phyloP scores from a whole-genome alignment of 345 rosid species.

The Salix exigua region DNA sequence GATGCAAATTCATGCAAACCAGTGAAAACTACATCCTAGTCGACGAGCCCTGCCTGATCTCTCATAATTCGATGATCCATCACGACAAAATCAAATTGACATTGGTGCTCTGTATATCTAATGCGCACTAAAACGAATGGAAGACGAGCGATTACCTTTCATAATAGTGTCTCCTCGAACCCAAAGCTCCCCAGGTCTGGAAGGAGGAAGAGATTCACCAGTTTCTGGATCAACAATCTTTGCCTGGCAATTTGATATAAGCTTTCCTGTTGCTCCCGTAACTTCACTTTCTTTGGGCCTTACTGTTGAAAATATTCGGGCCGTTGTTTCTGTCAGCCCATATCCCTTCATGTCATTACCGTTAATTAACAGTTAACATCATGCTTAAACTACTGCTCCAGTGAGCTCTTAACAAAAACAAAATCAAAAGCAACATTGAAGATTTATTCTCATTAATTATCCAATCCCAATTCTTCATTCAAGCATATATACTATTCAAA shows the following conservation, averaged over 20 bases:
- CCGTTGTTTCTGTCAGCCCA: slow-evolving; percentile 61
- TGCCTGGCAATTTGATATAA: slow-evolving; percentile 41
- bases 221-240: slow-evolving; percentile 45
- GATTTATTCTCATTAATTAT: too few relatives aligned
- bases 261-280: slow-evolving; percentile 48
- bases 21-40: background rate
- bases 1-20: background rate
- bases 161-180: slow-evolving; percentile 48
- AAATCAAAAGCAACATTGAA: too few relatives aligned
- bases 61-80: background rate
- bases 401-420: too few relatives aligned
- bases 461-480: too few relatives aligned
- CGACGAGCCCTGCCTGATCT: background rate
- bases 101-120: background rate
- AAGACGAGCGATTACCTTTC: slow-evolving; percentile 37
- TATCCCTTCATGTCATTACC: slow-evolving; percentile 27
- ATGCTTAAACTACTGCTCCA: too few relatives aligned
- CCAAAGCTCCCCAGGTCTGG: slow-evolving; percentile 50
- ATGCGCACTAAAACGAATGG: background rate
- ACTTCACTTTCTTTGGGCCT: slow-evolving; percentile 39
- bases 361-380: too few relatives aligned
- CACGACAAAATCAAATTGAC: background rate
- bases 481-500: too few relatives aligned
- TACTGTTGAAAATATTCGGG: slow-evolving; percentile 32
- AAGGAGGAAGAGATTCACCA: slow-evolving; percentile 39